phyloP scores from a whole-genome alignment of 768 basidiomycete genomes.

The Pleurotus tuoliensis region DNA sequence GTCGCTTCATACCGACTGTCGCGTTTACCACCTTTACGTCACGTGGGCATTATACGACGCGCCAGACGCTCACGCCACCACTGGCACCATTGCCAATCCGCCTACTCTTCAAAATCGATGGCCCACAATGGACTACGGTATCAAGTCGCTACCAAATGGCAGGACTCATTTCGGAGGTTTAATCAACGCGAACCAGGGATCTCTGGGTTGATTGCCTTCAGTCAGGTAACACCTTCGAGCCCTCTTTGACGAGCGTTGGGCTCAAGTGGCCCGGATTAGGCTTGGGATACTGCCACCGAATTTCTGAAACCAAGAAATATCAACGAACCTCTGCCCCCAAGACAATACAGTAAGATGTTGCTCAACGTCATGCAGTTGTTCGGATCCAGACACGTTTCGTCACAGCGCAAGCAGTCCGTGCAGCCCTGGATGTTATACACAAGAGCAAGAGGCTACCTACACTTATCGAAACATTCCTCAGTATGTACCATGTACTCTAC shows the following conservation, averaged over 20 bases:
- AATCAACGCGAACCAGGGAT: conserved; percentile 60
- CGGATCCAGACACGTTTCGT: not conserved
- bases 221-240: conserved; percentile 38
- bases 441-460: conserved; percentile 57
- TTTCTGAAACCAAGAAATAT: conserved; percentile 57
- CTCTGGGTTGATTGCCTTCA: conserved; percentile 59
- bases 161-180: conserved; percentile 62
- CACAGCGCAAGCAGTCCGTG: conserved; percentile 38
- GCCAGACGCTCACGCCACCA: too few relatives aligned
- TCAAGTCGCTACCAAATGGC: conserved; percentile 69
- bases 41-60: too few relatives aligned
- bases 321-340: conserved; percentile 26
- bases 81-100: too few relatives aligned
- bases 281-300: conserved; percentile 53
- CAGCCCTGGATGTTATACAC: conserved; percentile 57
- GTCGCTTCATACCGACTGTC: too few relatives aligned
- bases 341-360: conserved; percentile 17
- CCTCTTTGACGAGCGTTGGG: not conserved
- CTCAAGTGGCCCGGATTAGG: conserved; percentile 31
- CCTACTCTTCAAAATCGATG: conserved; percentile 27
- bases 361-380: not conserved
- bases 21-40: too few relatives aligned
- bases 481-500: conserved; percentile 31
- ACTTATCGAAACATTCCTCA: conserved; percentile 68
- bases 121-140: conserved; percentile 58